These are phyloP conservation scores for Prinsepia uniflora DNA, from an alignment of 306 rosid species.

Conservation along the genomic window DNA sequence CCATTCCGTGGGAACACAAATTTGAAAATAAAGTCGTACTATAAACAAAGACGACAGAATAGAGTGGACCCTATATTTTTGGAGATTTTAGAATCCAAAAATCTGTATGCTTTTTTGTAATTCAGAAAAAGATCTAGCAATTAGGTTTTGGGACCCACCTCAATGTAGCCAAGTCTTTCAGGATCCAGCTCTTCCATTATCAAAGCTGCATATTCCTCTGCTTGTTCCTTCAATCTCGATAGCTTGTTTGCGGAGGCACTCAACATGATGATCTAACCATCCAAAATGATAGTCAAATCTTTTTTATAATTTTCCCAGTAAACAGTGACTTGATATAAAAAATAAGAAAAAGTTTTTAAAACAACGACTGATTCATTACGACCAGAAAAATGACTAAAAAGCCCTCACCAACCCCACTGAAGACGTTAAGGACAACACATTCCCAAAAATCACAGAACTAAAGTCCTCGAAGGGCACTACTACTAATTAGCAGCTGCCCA, in stretches of 20 bases:
- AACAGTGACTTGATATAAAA: background rate
- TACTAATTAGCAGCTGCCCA: slow-evolving; percentile 26
- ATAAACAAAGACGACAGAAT: background rate
- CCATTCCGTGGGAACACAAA: slow-evolving; percentile 8
- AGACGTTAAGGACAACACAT: slow-evolving; percentile 27
- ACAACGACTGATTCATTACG: background rate
- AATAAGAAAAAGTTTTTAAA: background rate
- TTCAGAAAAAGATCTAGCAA: too few relatives aligned
- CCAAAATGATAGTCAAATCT: background rate
- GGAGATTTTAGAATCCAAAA: background rate
- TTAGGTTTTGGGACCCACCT: slow-evolving; percentile 44
- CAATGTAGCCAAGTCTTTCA: slow-evolving; percentile 89
- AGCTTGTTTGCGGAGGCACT: slow-evolving; percentile 96
- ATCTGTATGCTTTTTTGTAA: background rate
- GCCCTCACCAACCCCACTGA: slow-evolving; percentile 75
- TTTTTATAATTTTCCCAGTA: background rate
- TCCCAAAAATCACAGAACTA: slow-evolving; percentile 18
- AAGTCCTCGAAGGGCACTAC: slow-evolving; percentile 37
- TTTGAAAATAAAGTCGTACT: background rate
- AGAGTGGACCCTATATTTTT: background rate
- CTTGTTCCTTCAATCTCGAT: slow-evolving; percentile 92
- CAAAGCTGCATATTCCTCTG: slow-evolving; percentile 98
- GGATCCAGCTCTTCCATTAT: slow-evolving; percentile 99
- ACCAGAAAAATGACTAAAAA: slow-evolving; percentile 34
- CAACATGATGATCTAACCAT: slow-evolving; percentile 75